Base-by-base conservation (phyloP, 2,329 filamentous ascomycete species). In the Alternaria burnsii region DNA sequence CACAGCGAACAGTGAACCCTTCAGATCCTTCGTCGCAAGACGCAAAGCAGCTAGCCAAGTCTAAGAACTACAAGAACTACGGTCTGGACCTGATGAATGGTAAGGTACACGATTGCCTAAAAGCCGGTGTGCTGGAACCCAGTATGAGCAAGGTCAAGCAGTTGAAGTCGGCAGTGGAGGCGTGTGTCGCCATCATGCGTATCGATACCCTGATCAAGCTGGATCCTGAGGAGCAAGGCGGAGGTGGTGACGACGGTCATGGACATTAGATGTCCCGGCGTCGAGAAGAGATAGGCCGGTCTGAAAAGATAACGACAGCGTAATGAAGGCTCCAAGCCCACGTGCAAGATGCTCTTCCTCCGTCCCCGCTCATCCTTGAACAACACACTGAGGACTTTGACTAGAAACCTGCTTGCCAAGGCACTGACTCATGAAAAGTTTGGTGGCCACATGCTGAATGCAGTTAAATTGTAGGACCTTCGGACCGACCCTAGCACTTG, bases 51-150 rank as follows among this genome's bases (percentile, higher is more conserved):
- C 86, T 95, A 59, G 93, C 93, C 50, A 93, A 92, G 81, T 95
- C 94, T 83, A 97, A 97, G 88, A 92, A 91, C 72, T 99, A 98
- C 86, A 95, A 94, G 84, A 99, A 99, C 86, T 99, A 99, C 80
- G 95, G 95, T 52, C 85, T 99, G 59, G 96, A 99, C 80, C 84
- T 99, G 73, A 85, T 85, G 58, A 93, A 91, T 79, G 95, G 95
- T 70, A 94, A 93, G 79, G 92, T 98, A 59, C 90, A 94, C 56
- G 95, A 99, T 80, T 89, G 93, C 83, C 84, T 99, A 74, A 98
- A 98, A 87, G 89, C 92, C 12, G 95, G 95, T 76, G 94, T 99
- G 63, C 81, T 99, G 76, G 95, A 99, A 84, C 95, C 95, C 32
- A 97, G 91, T 81, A 93, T 99, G 85, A 97, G 94, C 87, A 99